phyloP scores from a whole-genome alignment of 768 basidiomycete species.

The Auricularia sp. region DNA sequence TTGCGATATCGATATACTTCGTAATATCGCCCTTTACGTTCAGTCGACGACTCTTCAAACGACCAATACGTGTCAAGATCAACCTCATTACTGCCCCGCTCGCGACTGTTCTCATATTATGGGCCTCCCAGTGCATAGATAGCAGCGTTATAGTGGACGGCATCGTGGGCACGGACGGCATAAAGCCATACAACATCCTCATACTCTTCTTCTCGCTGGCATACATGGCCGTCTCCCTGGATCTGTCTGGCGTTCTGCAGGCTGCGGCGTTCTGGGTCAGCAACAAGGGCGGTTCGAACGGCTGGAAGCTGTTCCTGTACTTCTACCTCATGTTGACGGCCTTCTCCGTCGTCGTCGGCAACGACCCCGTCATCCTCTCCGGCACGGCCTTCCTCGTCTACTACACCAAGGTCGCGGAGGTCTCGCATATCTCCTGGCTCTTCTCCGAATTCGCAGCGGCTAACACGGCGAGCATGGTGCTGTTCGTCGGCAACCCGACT shows the following conservation, averaged over 20 bases:
- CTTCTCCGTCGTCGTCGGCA: constrained; percentile 75
- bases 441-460: constrained; percentile 71
- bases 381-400: constrained; percentile 88
- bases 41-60: constrained; percentile 10
- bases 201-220: constrained; percentile 84
- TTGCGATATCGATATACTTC: constrained; percentile 16
- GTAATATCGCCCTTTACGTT: constrained; percentile 27
- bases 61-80: constrained; percentile 14
- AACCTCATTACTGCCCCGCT: constrained; percentile 28
- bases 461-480: constrained; percentile 53
- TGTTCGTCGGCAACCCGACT: constrained; percentile 86
- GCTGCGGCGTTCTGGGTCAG: constrained; percentile 86
- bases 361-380: constrained; percentile 88
- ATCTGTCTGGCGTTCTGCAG: constrained; percentile 77
- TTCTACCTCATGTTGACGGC: constrained; percentile 78
- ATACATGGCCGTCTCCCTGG: constrained; percentile 87
- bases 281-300: constrained; percentile 63
- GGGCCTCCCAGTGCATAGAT: constrained; percentile 27
- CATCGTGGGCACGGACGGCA: constrained; percentile 67
- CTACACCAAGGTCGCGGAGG: constrained; percentile 57
- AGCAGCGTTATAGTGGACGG: constrained; percentile 53
- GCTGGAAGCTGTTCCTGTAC: constrained; percentile 63
- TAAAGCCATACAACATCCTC: constrained; percentile 88
- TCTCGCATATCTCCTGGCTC: constrained; percentile 55
- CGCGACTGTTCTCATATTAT: constrained; percentile 30